Base-by-base conservation (phyloP, 371 early-diverging fungal genomes). In the Zancudomyces culisetae region DNA sequence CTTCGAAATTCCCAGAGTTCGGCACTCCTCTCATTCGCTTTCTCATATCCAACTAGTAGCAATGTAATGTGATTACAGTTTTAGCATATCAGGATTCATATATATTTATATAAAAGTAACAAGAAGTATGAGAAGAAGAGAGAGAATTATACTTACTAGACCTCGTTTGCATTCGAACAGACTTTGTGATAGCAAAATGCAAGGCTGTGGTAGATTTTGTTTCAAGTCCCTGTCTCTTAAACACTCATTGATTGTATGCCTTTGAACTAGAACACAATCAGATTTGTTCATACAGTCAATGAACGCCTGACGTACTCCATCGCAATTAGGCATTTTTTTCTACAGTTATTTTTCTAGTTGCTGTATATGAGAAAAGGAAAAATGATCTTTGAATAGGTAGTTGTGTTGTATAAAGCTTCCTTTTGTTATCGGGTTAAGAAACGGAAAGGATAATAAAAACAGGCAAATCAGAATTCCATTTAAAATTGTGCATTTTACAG, bases 241-340 rank as follows among this genome's bases (percentile, higher is more conserved):
- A 54, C 83, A 82, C 53, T 80, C 80, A 29, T 72, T 64, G 0
- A 79, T 77, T 4, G 71, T 66, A 42, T 78, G 71, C 27, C 79
- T 71, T 24, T 80, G 71, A 30, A 70, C 66, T n/a, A 79, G 56
- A 3, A 81, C 78, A 56, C 83, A 82, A 43, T 82, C 71, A 15
- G 83, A 80, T 57, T 78, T 78, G 53, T 79, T 66, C 59, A 82
- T 74, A 59, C 81, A 81, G 51, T 80, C 74, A 45, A 77, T 76
- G 35, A 78, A 67, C 29, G 79, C 81, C 49, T 75, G 66, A 49
- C 83, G 71, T 56, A 80, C 72, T 52, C 77, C 80, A 55, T 79
- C 72, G 60, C 83, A 82, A 27, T 76, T 52, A 21, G 64, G 64
- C 64, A 64, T 64, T 20, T 18, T 29, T 26, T 15, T 50, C 3